Conservation (phyloP, 352 stramenopile genomes). For the Saprolegnia diclina region DNA sequence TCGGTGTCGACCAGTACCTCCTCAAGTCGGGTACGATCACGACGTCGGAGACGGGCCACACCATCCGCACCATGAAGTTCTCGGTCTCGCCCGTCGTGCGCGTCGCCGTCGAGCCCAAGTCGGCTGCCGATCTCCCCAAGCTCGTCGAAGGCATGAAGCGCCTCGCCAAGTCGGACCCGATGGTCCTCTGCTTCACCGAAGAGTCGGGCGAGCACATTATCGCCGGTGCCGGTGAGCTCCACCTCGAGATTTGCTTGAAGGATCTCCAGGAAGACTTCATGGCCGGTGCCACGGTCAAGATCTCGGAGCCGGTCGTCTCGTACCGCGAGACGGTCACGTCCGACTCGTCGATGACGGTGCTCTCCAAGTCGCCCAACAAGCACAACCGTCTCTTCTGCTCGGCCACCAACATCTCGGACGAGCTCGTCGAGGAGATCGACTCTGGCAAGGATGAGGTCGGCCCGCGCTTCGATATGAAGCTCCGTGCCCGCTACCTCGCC, state of each 20-base stretch:
- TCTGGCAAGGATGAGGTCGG: slow-evolving; percentile 90
- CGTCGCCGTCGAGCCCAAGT: slow-evolving; percentile 99
- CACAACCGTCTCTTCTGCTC: slow-evolving; percentile 99
- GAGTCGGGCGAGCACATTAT: slow-evolving; percentile 99
- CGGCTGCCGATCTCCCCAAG: slow-evolving; percentile 98
- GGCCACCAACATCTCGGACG: slow-evolving; percentile 85
- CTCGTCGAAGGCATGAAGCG: slow-evolving; percentile 99
- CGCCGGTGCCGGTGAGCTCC: slow-evolving; percentile 97
- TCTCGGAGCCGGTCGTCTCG: slow-evolving; percentile 98
- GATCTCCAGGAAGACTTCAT: slow-evolving; percentile 99
- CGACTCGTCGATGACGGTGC: slow-evolving; percentile 93
- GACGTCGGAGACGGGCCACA: slow-evolving; percentile 96
- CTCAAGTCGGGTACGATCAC: slow-evolving; percentile 99
- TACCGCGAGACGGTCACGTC: slow-evolving; percentile 98
- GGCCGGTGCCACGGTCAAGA: slow-evolving; percentile 94
- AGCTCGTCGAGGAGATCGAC: slow-evolving; percentile 96
- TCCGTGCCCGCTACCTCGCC: slow-evolving; percentile 94
- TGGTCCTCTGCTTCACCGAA: slow-evolving; percentile 99
- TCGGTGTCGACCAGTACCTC: slow-evolving; percentile 99
- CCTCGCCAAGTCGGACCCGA: slow-evolving; percentile 99
- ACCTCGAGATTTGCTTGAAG: slow-evolving; percentile 99
- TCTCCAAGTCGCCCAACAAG: slow-evolving; percentile 99
- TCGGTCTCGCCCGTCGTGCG: slow-evolving; percentile 99
- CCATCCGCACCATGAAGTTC: slow-evolving; percentile 99
- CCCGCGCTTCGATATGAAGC: slow-evolving; percentile 93